These are phyloP conservation scores for Phaseolus lunatus DNA, from an alignment of 306 rosid species.

Conservation along the genomic window DNA sequence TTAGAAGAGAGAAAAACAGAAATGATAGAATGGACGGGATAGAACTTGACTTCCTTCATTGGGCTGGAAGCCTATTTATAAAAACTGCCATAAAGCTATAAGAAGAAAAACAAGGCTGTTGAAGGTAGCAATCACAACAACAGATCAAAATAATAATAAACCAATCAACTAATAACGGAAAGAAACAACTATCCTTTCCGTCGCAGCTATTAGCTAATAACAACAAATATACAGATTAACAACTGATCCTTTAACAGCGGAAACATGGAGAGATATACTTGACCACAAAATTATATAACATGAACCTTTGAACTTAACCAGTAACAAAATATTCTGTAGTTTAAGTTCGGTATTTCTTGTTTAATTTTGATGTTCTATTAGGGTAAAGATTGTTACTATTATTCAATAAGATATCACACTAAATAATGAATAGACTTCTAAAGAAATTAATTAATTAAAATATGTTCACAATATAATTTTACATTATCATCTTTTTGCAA, in stretches of 20 bases:
- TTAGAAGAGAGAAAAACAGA: neutral
- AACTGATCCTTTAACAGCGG: neutral
- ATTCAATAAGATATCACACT: neutral
- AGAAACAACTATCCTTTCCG: neutral
- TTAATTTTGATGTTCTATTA: neutral
- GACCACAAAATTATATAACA: slow-evolving; percentile 14
- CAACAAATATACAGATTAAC: neutral
- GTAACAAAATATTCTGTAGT: neutral
- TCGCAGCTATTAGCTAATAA: neutral
- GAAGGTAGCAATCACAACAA: neutral
- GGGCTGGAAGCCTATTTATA: slow-evolving; percentile 5
- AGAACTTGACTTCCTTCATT: slow-evolving; percentile 5
- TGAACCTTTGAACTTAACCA: slow-evolving; percentile 8
- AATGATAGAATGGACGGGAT: neutral
- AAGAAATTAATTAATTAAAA: neutral
- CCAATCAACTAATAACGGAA: neutral
- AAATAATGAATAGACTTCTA: neutral
- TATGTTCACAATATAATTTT: too few relatives aligned
- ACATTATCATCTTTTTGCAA: neutral
- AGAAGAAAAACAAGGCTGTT: neutral
- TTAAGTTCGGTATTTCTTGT: neutral
- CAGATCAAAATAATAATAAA: neutral
- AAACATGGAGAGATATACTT: slow-evolving; percentile 30
- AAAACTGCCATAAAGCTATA: neutral
- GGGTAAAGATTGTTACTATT: neutral